A percentile compares a stretch with the other conserved stretches of the same genome.
Evolutionary conservation across 345 rosid genomes (phyloP).

Genomic region (Murraya paniculata): DNA sequence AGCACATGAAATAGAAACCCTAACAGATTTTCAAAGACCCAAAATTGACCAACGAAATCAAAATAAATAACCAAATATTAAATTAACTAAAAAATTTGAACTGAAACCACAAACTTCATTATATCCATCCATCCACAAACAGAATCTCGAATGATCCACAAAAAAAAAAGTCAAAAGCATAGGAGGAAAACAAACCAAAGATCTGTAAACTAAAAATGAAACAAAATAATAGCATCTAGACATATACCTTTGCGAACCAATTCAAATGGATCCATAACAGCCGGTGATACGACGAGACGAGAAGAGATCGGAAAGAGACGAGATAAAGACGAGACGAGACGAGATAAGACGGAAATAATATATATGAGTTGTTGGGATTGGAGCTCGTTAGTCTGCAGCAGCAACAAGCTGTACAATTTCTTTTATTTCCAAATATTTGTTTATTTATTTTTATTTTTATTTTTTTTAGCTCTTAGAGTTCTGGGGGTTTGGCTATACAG

Average conservation of each 20-base stretch:
- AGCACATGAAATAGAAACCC: slow-evolving; percentile 8
- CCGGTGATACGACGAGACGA: slow-evolving; percentile 27
- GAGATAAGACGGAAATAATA: not conserved
- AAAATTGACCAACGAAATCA: not conserved
- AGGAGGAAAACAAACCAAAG: not conserved
- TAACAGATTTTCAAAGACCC: not conserved
- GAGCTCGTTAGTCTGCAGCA: slow-evolving; percentile 20
- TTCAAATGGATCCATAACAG: slow-evolving; percentile 62
- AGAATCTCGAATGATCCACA: slow-evolving; percentile 20
- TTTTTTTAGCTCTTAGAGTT: not conserved
- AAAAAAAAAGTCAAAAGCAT: not conserved
- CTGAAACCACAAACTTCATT: slow-evolving; percentile 2
- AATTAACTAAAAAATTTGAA: not conserved
- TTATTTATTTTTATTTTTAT: not conserved
- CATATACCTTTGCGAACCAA: slow-evolving; percentile 65
- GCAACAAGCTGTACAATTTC: not conserved
- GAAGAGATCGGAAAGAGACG: slow-evolving; percentile 4
- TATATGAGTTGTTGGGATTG: slow-evolving; percentile 16
- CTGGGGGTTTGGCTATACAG: not conserved
- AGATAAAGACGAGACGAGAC: not conserved
- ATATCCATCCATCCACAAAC: slow-evolving; percentile 9
- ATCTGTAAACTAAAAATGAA: not conserved
- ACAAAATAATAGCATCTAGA: not conserved
- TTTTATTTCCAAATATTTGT: too few species aligned
- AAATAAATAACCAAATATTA: slow-evolving; percentile 9